Evolutionary conservation across 768 basidiomycete species (phyloP).

Genomic region (Mycena olivaceomarginata): DNA sequence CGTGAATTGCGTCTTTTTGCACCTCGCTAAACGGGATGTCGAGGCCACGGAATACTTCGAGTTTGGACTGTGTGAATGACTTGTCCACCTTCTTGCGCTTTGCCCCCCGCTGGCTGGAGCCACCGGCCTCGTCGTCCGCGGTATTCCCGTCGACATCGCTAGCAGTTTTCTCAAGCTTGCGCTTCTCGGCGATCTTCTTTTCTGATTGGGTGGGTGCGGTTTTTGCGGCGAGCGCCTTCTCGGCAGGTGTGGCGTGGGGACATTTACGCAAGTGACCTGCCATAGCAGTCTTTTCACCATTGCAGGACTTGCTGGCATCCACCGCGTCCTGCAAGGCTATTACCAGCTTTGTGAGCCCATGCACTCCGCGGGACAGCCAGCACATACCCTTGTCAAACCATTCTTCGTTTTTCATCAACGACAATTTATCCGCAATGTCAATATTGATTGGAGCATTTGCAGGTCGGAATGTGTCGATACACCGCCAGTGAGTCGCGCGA

Average conservation of each 20-base stretch:
- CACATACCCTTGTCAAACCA: not conserved
- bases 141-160: no score
- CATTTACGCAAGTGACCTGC: not conserved
- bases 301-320: not conserved
- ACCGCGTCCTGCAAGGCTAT: not conserved
- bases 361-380: not conserved
- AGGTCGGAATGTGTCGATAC: constrained; percentile 18
- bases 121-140: no score
- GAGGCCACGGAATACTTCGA: not conserved
- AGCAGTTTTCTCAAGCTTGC: no score
- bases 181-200: no score
- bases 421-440: not conserved
- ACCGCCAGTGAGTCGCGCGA: constrained; percentile 24
- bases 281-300: not conserved
- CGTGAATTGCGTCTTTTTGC: not conserved
- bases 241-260: not conserved
- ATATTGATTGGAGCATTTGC: constrained; percentile 3
- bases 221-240: no score
- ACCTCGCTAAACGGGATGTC: not conserved
- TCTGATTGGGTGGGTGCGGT: no score
- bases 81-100: no score
- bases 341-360: no score
- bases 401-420: constrained; percentile 6
- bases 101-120: no score
- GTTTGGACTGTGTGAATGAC: no score